phyloP scores from a whole-genome alignment of 768 basidiomycete species.

The Botryobasidium botryosum region DNA sequence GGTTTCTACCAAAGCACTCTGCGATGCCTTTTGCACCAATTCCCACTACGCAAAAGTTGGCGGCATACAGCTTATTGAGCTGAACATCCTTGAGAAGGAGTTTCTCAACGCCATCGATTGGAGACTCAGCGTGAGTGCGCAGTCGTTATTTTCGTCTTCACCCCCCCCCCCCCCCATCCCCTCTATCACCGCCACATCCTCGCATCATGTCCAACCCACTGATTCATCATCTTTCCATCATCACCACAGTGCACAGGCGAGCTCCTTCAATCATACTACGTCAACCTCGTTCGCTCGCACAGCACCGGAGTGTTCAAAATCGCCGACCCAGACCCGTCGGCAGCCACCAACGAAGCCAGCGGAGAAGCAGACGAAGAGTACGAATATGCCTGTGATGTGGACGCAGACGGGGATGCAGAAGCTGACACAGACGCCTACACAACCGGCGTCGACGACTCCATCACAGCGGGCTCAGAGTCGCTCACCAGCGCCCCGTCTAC shows the following conservation, averaged over 20 bases:
- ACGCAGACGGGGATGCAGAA: no score
- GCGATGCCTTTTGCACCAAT: conserved; percentile 92
- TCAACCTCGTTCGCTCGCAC: conserved; percentile 81
- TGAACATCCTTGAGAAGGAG: conserved; percentile 89
- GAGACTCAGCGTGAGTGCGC: conserved; percentile 70
- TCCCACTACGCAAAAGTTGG: conserved; percentile 91
- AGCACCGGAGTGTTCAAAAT: conserved; percentile 15
- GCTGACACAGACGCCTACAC: no score
- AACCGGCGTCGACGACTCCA: no score
- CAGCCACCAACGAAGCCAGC: no score
- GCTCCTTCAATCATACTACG: conserved; percentile 82
- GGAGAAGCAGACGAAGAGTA: no score
- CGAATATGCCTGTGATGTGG: no score
- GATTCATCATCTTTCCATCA: conserved; percentile 12
- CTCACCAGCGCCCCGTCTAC: no score
- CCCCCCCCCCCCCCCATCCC: conserved; percentile 3
- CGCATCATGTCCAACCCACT: conserved; percentile 11
- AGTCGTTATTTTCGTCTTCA: no score
- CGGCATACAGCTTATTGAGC: conserved; percentile 77
- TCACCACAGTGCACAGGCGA: conserved; percentile 69
- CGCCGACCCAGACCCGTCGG: conserved; percentile 2
- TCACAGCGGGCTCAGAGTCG: no score
- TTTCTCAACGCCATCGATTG: conserved; percentile 86
- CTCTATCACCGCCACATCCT: conserved; percentile 1
- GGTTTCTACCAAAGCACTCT: conserved; percentile 85